Percentiles rank a stretch among this genome's conserved stretches.
phyloP scores from a whole-genome alignment of 352 stramenopile species.

The Phytopythium mirpurense region DNA sequence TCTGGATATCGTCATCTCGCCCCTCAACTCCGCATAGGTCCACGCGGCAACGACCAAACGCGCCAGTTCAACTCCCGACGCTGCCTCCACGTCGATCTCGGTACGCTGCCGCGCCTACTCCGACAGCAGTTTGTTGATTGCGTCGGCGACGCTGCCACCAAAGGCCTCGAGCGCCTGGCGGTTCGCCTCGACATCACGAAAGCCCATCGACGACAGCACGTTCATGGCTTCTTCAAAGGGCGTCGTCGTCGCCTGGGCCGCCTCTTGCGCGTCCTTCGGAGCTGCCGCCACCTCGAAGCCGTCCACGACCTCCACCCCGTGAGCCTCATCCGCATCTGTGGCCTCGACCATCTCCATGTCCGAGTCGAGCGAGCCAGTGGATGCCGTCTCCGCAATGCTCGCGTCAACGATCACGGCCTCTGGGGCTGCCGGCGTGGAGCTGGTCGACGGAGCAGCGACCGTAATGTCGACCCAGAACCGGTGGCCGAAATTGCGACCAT shows the following conservation, averaged over 20 bases:
- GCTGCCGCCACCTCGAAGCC: background rate
- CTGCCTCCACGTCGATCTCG: background rate
- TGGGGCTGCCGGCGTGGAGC: background rate
- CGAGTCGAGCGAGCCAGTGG: slow-evolving; percentile 12
- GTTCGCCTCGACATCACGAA: slow-evolving; percentile 43
- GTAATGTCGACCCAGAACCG: slow-evolving; percentile 84
- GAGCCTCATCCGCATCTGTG: slow-evolving; percentile 12
- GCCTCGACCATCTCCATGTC: slow-evolving; percentile 33
- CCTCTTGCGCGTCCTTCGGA: slow-evolving; percentile 6
- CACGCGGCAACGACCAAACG: background rate
- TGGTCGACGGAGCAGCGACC: slow-evolving; percentile 15
- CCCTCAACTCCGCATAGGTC: background rate
- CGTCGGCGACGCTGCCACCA: slow-evolving; percentile 40
- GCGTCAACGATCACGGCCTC: slow-evolving; percentile 3
- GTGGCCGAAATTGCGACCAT: slow-evolving; percentile 69
- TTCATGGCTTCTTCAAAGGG: slow-evolving; percentile 33
- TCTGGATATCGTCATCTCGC: background rate
- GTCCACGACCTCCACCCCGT: slow-evolving; percentile 19
- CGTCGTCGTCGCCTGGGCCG: slow-evolving; percentile 2
- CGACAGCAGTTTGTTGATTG: slow-evolving; percentile 43
- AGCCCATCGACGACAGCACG: slow-evolving; percentile 58
- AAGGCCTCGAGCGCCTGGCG: slow-evolving; percentile 31
- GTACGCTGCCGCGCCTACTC: slow-evolving; percentile 19
- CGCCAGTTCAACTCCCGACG: slow-evolving; percentile 6
- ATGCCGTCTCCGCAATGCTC: slow-evolving; percentile 11